Base-by-base conservation (phyloP, 2,329 filamentous ascomycete species). In the Ceratocystis colombiana region DNA sequence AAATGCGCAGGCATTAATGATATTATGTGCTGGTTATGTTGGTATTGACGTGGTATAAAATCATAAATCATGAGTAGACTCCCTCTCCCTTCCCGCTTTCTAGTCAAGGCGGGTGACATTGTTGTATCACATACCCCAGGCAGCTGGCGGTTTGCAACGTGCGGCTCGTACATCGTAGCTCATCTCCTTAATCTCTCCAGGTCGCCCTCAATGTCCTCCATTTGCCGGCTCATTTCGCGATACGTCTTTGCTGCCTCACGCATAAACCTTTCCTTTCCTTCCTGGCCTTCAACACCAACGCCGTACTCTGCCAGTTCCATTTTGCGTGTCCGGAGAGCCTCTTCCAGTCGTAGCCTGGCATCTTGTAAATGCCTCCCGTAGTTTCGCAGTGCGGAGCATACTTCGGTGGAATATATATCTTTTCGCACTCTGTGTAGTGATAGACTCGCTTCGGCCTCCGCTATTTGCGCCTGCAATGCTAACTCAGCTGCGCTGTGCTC, bases 241-340 rank as follows among this genome's bases (percentile, higher is more conserved):
- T 80, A 81, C 6, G 79, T 76, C 65, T 76, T 74, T 2, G 79
- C 81, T 76, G 84, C 79, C 71, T 84, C 81, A 65, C 78, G 76
- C 77, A 84, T 78, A 28, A 74, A 75, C 67, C 75, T 76, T 70
- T 80, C 80, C 73, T 80, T 82, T 6, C 64, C 72, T 62, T 75
- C 74, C 1, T 70, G 73, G 1, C 72, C 72, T 8, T 72, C 71
- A 0, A 76, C 71, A 1, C 72, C 74, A 1, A 82, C 78, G 0
- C 82, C 82, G 66, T 84, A 84, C 37, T 77, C 79, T 7, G 70
- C 74, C 53, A 85, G 71, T 71, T 82, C 76, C 10, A 72, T 75
- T 71, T 74, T 71, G 41, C 79, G 69, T 17, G 76, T 74, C 12
- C 75, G 73, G 0, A 81, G 69, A 1, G 74, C 74, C 70, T 82